Base-by-base conservation (phyloP, 1,139 yeast genomes). In the Dujonia santamariae region DNA sequence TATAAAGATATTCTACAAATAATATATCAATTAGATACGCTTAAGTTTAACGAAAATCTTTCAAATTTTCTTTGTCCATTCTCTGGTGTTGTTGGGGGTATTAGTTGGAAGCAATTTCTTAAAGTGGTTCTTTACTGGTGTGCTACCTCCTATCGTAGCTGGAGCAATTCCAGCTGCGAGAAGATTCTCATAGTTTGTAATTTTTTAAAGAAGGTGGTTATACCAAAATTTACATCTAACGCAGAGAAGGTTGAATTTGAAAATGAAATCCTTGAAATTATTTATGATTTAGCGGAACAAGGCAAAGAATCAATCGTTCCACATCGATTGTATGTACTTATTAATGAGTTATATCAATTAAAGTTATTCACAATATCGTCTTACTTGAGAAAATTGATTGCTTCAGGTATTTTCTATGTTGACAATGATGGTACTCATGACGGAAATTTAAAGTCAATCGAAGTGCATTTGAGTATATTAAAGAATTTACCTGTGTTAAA, bases 321-420 rank as follows among this genome's bases (percentile, higher is more conserved):
- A 8, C 20, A 26, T 17, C 18, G 26, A 7, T 54, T 84, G 19
- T 72, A 71, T 44, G 66, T 72, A 5, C 57, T 84, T 31, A 63
- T 82, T 15, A 71, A 77, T 41, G 84, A 78, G 47, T 54, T 83
- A 7, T 67, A 72, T 32, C 70, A 66, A 26, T 54, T 73, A 31
- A 71, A 73, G 31, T 54, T 80, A 18, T 67, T 81, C 21, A 61
- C 76, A 1, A 72, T 83, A 2, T 79, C 90, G 0, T 73, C 85
- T 0, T 88, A 87, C 47, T 64, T 87, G 38, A 63, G 96, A 48
- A 77, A 82, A 43, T 61, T 87, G 24, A 87, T 88, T 34, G 87
- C 96, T 4, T 81, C 94, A 1, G 97, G 96, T 4, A 67, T 85
- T 1, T 73, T 87, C 34, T 86, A 83, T 52, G 43, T 34, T 2